phyloP scores from a whole-genome alignment of 305 asterid genomes.

The Rubia tinctorum region DNA sequence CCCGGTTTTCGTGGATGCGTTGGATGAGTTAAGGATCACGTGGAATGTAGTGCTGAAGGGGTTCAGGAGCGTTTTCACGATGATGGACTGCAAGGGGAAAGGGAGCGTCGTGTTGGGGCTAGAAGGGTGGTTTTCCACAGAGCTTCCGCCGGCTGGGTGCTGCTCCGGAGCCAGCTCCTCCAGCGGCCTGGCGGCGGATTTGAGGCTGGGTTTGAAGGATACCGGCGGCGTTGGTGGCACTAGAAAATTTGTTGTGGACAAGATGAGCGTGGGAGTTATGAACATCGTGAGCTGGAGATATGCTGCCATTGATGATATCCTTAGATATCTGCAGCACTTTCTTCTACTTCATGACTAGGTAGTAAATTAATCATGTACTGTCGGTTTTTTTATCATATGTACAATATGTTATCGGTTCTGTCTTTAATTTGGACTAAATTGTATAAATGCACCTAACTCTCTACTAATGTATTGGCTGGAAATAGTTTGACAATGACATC shows the following conservation, averaged over 20 bases:
- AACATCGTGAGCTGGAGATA: slow-evolving; percentile 80
- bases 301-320: slow-evolving; percentile 62
- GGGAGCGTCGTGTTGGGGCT: slow-evolving; percentile 67
- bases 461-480: neutral
- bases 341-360: slow-evolving; percentile 25
- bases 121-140: slow-evolving; percentile 87
- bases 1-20: slow-evolving; percentile 25
- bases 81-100: slow-evolving; percentile 75
- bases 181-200: slow-evolving; percentile 73
- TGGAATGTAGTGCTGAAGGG: slow-evolving; percentile 76
- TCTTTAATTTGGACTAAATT: neutral
- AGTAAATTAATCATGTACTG: neutral
- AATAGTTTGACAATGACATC: neutral
- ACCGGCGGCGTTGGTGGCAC: neutral
- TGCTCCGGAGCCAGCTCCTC: slow-evolving; percentile 37
- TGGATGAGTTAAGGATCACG: slow-evolving; percentile 41
- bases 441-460: too few relatives aligned
- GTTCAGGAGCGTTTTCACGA: slow-evolving; percentile 46
- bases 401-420: neutral
- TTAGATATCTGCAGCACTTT: slow-evolving; percentile 78
- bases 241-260: slow-evolving; percentile 58
- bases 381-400: neutral
- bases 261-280: slow-evolving; percentile 64
- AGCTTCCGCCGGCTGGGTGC: slow-evolving; percentile 68
- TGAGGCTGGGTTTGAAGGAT: slow-evolving; percentile 47